A percentile compares a stretch with the other conserved stretches of the same genome.
Evolutionary conservation across 495 filamentous ascomycete genomes (phyloP).

Genomic region (Aspergillus bertholletiae): DNA sequence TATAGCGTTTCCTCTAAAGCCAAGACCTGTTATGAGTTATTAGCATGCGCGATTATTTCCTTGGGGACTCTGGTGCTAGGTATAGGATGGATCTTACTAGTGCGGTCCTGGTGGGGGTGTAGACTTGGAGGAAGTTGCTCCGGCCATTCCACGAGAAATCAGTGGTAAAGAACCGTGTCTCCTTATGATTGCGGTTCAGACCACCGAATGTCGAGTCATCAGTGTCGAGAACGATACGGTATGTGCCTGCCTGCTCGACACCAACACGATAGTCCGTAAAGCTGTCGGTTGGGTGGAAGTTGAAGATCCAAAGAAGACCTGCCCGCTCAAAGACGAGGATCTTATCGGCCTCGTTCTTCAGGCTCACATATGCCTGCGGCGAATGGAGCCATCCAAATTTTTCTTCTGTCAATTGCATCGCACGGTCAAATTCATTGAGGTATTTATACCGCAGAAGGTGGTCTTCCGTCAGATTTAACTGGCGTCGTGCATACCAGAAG

Average conservation of each 20-base stretch:
- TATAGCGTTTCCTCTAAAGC: constrained; percentile 49
- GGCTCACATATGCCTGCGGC: constrained; percentile 80
- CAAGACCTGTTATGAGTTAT: constrained; percentile 39
- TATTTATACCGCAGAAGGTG: constrained; percentile 79
- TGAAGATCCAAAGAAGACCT: constrained; percentile 90
- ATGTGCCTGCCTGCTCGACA: constrained; percentile 78
- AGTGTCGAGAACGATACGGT: constrained; percentile 80
- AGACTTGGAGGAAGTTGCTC: constrained; percentile 87
- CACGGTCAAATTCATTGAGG: constrained; percentile 90
- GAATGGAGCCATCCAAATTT: constrained; percentile 93
- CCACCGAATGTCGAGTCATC: constrained; percentile 79
- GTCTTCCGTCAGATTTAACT: constrained; percentile 92
- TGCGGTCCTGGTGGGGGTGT: constrained; percentile 81
- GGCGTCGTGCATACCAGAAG: constrained; percentile 94
- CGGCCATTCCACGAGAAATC: constrained; percentile 83
- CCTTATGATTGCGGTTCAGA: constrained; percentile 68
- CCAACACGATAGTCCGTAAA: constrained; percentile 92
- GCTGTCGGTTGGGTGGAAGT: constrained; percentile 85
- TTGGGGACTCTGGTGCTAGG: background rate
- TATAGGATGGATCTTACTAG: constrained; percentile 58
- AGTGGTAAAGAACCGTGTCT: constrained; percentile 86
- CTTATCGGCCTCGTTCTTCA: constrained; percentile 95
- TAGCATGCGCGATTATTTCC: background rate
- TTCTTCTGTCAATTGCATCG: constrained; percentile 81
- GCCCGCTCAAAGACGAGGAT: constrained; percentile 94